phyloP scores from a whole-genome alignment of 2,329 filamentous ascomycete species.

The Didymella sp. region DNA sequence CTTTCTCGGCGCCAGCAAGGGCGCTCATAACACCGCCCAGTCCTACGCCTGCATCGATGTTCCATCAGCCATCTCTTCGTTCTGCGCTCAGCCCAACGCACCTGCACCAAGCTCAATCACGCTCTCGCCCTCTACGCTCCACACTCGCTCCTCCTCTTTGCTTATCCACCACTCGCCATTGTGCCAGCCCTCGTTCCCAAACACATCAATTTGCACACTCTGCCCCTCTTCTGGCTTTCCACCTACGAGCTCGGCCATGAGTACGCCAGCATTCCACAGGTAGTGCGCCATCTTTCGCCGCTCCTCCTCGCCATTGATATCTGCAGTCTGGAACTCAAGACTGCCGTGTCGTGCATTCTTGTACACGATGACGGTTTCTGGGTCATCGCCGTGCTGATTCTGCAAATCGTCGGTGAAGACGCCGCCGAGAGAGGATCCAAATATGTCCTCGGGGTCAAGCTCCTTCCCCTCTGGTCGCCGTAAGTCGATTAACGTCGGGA shows the following conservation, averaged over 20 bases:
- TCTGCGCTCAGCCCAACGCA: slow-evolving; percentile 50
- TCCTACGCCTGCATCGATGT: slow-evolving; percentile 49
- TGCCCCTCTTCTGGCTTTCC: slow-evolving; percentile 27
- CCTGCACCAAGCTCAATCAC: slow-evolving; percentile 74
- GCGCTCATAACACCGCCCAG: slow-evolving; percentile 56
- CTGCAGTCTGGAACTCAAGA: slow-evolving; percentile 52
- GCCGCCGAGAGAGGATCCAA: slow-evolving; percentile 65
- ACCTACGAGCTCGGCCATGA: slow-evolving; percentile 55
- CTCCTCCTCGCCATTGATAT: slow-evolving; percentile 61
- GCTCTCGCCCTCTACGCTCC: slow-evolving; percentile 58
- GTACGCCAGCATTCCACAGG: slow-evolving; percentile 70
- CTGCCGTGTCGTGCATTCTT: slow-evolving; percentile 49
- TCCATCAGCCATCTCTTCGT: slow-evolving; percentile 40
- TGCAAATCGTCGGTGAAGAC: slow-evolving; percentile 73
- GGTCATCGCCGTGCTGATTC: slow-evolving; percentile 69
- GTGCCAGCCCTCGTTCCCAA: slow-evolving; percentile 25
- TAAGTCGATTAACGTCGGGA: slow-evolving; percentile 42
- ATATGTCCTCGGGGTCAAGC: slow-evolving; percentile 64
- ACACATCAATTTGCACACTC: slow-evolving; percentile 31
- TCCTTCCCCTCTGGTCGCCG: slow-evolving; percentile 35
- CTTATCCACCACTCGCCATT: slow-evolving; percentile 44
- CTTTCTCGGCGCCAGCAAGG: slow-evolving; percentile 55
- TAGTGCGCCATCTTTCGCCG: slow-evolving; percentile 73
- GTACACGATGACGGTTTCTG: slow-evolving; percentile 66
- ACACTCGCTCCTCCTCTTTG: slow-evolving; percentile 43